Conservation (phyloP, 2,329 filamentous ascomycete species). For the Capronia coronata region DNA sequence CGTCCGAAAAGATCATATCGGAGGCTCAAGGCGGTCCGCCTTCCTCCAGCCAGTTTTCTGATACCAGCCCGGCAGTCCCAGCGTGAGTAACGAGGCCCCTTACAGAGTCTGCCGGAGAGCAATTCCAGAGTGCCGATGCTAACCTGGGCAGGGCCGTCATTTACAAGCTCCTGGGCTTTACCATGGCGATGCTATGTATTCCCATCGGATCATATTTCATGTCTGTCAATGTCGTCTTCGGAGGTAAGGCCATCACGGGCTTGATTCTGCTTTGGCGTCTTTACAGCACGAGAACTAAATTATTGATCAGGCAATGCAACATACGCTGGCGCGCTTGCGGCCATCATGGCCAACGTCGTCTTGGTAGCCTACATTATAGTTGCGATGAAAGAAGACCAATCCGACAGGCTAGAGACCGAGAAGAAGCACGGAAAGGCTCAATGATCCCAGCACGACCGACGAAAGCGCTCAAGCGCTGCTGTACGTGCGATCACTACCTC, state of each 20-base stretch:
- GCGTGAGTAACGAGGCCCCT: slow-evolving; percentile 48
- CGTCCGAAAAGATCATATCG: slow-evolving; percentile 21
- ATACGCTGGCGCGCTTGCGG: slow-evolving; percentile 76
- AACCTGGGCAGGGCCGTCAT: slow-evolving; percentile 64
- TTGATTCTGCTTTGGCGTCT: neutral
- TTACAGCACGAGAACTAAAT: neutral
- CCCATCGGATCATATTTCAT: slow-evolving; percentile 87
- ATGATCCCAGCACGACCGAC: slow-evolving; percentile 26
- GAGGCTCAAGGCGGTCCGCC: slow-evolving; percentile 19
- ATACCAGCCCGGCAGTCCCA: slow-evolving; percentile 66
- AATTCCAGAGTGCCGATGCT: no score
- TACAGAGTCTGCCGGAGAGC: slow-evolving; percentile 1
- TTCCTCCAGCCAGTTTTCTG: slow-evolving; percentile 25
- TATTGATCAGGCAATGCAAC: slow-evolving; percentile 68
- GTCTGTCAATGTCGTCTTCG: slow-evolving; percentile 68
- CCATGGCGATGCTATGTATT: slow-evolving; percentile 78
- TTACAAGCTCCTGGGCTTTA: slow-evolving; percentile 82
- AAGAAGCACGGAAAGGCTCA: slow-evolving; percentile 48
- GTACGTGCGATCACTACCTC: neutral
- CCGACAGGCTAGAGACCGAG: slow-evolving; percentile 62
- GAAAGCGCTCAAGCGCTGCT: neutral
- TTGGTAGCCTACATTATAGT: slow-evolving; percentile 85
- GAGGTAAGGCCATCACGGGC: slow-evolving; percentile 47
- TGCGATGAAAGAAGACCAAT: slow-evolving; percentile 80
- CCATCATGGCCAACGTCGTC: slow-evolving; percentile 84